A percentile compares a stretch with the other conserved stretches of the same genome.
phyloP scores from a whole-genome alignment of 202 grass and related monocot genomes.

The Zizania palustris region DNA sequence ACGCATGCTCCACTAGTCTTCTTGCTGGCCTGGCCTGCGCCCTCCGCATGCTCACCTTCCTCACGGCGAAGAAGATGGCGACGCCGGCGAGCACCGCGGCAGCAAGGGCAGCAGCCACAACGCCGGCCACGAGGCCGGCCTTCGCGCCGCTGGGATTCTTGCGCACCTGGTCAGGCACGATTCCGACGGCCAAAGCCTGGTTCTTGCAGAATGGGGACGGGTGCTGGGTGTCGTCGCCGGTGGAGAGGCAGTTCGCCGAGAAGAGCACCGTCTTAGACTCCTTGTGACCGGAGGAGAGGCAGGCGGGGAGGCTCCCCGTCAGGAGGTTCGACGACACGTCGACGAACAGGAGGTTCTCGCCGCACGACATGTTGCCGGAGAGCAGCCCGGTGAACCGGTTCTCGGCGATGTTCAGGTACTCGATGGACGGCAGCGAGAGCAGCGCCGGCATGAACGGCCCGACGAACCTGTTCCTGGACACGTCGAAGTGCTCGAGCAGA shows the following conservation, averaged over 20 bases:
- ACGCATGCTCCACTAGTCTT: slow-evolving; percentile 76
- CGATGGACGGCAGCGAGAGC: slow-evolving; percentile 75
- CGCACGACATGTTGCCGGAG: slow-evolving; percentile 69
- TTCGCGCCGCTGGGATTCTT: slow-evolving; percentile 38
- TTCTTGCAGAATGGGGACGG: slow-evolving; percentile 75
- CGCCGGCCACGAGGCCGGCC: slow-evolving; percentile 28
- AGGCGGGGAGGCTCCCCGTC: slow-evolving; percentile 69
- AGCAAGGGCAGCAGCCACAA: slow-evolving; percentile 33
- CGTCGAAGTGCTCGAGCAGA: slow-evolving; percentile 71
- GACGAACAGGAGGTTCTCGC: slow-evolving; percentile 67
- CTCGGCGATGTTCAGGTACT: slow-evolving; percentile 68
- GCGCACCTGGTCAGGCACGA: slow-evolving; percentile 44
- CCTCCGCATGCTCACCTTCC: slow-evolving; percentile 46
- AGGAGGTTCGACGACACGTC: slow-evolving; percentile 87
- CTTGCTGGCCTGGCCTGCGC: slow-evolving; percentile 55
- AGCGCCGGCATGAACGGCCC: slow-evolving; percentile 67
- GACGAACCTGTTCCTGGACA: slow-evolving; percentile 82
- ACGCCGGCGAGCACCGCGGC: slow-evolving; percentile 43
- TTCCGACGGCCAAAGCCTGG: slow-evolving; percentile 88
- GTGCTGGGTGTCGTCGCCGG: slow-evolving; percentile 53
- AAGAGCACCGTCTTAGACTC: slow-evolving; percentile 44
- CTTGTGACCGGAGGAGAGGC: slow-evolving; percentile 38
- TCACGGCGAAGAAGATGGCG: slow-evolving; percentile 48
- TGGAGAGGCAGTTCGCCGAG: slow-evolving; percentile 69
- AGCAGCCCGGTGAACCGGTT: slow-evolving; percentile 87